A percentile compares a stretch with the other conserved stretches of the same genome.
phyloP scores from a whole-genome alignment of 1,284 basidiomycete genomes.

The Ustilago tritici region DNA sequence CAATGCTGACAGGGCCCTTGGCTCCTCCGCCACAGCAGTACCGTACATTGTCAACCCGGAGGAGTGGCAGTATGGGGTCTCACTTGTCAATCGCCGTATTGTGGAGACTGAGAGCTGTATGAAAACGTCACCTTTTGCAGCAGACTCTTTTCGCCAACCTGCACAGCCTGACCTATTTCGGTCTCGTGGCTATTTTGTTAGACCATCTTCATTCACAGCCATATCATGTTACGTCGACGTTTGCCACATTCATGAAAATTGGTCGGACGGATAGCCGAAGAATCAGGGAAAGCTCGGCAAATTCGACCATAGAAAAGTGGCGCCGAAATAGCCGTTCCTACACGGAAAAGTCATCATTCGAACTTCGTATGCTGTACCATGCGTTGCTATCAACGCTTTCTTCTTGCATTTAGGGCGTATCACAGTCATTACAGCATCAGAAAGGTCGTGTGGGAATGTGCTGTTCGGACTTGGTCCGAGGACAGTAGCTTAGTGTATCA shows the following conservation, averaged over 20 bases:
- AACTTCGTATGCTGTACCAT: neutral
- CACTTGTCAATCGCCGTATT: neutral
- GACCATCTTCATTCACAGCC: neutral
- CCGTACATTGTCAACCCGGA: neutral
- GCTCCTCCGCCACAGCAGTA: neutral
- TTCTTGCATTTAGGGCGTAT: too few relatives aligned
- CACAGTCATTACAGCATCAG: too few relatives aligned
- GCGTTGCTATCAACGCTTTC: neutral
- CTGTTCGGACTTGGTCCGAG: conserved; percentile 27
- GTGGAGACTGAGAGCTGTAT: conserved; percentile 1
- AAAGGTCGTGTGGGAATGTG: conserved; percentile 11
- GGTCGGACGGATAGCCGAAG: conserved; percentile 5
- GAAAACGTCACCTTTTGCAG: neutral
- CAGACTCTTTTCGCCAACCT: too few relatives aligned
- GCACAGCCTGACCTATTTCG: conserved; percentile 2
- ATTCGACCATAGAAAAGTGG: neutral
- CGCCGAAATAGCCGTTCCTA: conserved; percentile 35
- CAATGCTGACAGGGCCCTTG: neutral
- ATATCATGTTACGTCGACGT: neutral
- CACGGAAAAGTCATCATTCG: neutral
- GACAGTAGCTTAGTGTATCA: conserved; percentile 4
- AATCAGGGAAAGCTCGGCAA: conserved; percentile 10
- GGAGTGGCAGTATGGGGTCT: neutral
- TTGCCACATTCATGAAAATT: neutral
- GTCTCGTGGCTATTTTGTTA: neutral